Conservation (phyloP, 805 yeast genomes). For the Kodamaea laetipori region DNA sequence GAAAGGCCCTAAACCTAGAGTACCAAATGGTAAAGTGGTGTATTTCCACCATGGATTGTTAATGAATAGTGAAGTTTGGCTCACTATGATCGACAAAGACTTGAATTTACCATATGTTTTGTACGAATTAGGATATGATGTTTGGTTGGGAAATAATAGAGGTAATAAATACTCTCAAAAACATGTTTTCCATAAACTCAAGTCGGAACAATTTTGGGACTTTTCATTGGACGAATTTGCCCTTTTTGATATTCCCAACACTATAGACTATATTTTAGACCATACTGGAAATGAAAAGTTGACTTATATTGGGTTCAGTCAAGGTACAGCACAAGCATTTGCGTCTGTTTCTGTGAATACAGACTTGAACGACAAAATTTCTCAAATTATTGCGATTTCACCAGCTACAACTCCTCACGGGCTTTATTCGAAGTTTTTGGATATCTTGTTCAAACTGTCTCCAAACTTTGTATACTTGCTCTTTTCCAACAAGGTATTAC, state of each 20-base stretch:
- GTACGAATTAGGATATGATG: conserved; percentile 85
- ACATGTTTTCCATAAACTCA: conserved; percentile 48
- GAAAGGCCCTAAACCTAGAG: conserved; percentile 26
- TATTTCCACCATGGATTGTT: conserved; percentile 91
- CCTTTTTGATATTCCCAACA: conserved; percentile 81
- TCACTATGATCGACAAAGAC: conserved; percentile 43
- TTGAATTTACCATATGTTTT: conserved; percentile 68
- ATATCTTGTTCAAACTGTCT: conserved; percentile 70
- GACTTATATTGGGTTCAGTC: conserved; percentile 85
- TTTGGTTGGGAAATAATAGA: conserved; percentile 90
- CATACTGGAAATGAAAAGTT: conserved; percentile 45
- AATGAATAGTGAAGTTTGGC: conserved; percentile 84
- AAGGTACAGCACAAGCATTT: conserved; percentile 92
- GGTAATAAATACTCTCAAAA: conserved; percentile 92
- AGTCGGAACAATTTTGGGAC: conserved; percentile 71
- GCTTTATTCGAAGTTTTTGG: conserved; percentile 72
- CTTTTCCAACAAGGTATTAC: conserved; percentile 72
- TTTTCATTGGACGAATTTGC: conserved; percentile 93
- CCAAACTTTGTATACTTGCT: conserved; percentile 70
- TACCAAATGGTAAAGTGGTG: conserved; percentile 49
- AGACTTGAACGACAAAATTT: conserved; percentile 56
- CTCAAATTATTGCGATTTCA: conserved; percentile 75
- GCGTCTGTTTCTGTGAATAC: conserved; percentile 74
- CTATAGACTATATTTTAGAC: conserved; percentile 69
- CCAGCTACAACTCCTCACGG: conserved; percentile 96